These are phyloP conservation scores for Trichosporon coremiiforme DNA, from an alignment of 1,284 basidiomycete genomes.

Conservation along the genomic window DNA sequence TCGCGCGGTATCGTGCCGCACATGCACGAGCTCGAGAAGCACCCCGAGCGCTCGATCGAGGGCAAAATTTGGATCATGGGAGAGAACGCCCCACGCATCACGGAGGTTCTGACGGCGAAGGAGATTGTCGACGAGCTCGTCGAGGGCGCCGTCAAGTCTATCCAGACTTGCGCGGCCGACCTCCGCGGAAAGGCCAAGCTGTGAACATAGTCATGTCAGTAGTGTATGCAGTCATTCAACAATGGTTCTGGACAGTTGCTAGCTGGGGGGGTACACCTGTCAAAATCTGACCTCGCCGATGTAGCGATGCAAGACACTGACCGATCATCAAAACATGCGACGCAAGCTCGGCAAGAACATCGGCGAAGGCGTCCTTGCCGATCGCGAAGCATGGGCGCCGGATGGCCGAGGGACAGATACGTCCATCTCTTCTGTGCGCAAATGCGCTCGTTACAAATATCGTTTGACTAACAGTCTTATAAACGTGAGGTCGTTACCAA, in stretches of 20 bases:
- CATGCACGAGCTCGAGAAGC: constrained; percentile 69
- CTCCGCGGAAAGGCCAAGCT: neutral
- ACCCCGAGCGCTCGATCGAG: constrained; percentile 71
- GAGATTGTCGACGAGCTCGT: constrained; percentile 76
- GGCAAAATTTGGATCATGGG: constrained; percentile 74
- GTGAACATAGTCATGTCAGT: neutral
- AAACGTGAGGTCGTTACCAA: neutral
- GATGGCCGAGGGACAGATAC: no score
- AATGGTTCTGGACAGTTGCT: neutral
- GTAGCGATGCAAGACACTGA: no score
- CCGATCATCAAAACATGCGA: no score
- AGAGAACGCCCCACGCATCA: constrained; percentile 72
- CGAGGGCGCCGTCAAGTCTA: constrained; percentile 38
- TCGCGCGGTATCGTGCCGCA: constrained; percentile 74
- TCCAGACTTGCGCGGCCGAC: constrained; percentile 32
- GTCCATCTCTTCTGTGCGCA: no score
- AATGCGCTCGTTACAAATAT: neutral
- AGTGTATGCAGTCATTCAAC: neutral
- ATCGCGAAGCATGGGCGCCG: no score
- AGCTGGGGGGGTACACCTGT: no score
- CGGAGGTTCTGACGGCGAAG: constrained; percentile 75
- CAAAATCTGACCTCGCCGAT: no score
- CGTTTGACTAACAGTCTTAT: neutral
- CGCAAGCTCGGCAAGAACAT: neutral
- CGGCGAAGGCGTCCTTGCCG: no score